Base-by-base conservation (phyloP, 306 rosid genomes). In the Vachellia collinsii region DNA sequence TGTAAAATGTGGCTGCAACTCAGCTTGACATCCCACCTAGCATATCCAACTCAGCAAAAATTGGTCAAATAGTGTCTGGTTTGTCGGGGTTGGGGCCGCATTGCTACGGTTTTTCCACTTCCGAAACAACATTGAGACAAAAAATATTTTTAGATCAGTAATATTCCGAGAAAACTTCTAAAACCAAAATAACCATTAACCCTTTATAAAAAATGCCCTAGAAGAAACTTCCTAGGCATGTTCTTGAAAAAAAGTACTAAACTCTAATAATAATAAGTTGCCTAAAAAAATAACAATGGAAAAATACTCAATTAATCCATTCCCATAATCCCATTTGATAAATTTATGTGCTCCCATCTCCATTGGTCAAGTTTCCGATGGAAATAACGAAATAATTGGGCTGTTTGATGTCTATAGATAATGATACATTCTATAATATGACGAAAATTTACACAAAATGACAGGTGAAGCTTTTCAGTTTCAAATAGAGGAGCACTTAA, bases 371-470 rank as follows among this genome's bases (percentile, higher is more conserved):
- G 54, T 14, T 58, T 74, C 51, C 72, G n/a, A 29, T 8, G n/a
- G 23, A 73, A 83, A 78, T 59, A 73, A 69, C 70, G 68, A 3
- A 6, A 16, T 16, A 65, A 59, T 48, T 73, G 81, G 43, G 25
- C 5, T 44, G 38, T 7, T n/a, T 54, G 54, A 22, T 59, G 36
- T 11, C 20, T 14, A 13, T n/a, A 20, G 34, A 42, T 10, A 41
- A 58, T 22, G 37, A 34, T 41, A 71, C 62, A 85, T 25, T 42
- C 25, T 54, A 76, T 23, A 59, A 64, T 64, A 54, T 70, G 82
- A 7, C 5, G 0, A 11, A 17, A 77, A 63, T 29, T 29, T 29
- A 29, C 34, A 29, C 19, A 63, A 63, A 63, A 63, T 1, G 34
- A 6, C n/a, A 34, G 11, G 11, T 63, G 41, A 63, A 29, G 69